Evolutionary conservation across 257 asterid genomes (phyloP).

Genomic region (Fraxinus quadrangulata): DNA sequence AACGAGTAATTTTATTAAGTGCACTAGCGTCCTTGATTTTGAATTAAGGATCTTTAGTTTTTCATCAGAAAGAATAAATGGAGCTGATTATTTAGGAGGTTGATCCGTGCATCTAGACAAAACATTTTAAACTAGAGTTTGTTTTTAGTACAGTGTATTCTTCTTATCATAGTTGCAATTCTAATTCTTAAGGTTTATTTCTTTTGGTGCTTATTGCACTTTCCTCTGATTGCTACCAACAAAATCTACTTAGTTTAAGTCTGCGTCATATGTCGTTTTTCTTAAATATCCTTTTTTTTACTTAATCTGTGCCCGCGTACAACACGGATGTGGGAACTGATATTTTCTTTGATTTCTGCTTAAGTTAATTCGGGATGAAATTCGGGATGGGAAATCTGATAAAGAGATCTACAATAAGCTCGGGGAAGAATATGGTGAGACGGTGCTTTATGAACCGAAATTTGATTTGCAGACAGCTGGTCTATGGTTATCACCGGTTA

Average conservation of each 20-base stretch:
- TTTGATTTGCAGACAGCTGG: conserved; percentile 95
- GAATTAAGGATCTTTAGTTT: background rate
- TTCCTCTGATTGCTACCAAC: background rate
- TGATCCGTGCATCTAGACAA: conserved; percentile 1
- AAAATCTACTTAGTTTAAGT: background rate
- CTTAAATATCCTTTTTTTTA: background rate
- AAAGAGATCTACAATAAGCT: conserved; percentile 84
- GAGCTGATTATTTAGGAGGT: background rate
- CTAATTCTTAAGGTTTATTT: background rate
- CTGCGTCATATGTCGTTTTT: background rate
- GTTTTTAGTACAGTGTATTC: conserved; percentile 3
- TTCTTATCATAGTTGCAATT: no score
- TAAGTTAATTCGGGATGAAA: conserved; percentile 80
- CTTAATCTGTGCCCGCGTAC: background rate
- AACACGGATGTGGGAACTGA: conserved; percentile 11
- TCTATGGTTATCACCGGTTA: conserved; percentile 87
- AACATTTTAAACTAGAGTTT: background rate
- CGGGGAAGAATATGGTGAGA: conserved; percentile 88
- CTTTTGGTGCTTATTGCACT: background rate
- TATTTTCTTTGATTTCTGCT: conserved; percentile 23
- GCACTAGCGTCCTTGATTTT: conserved; percentile 4
- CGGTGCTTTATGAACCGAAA: conserved; percentile 86
- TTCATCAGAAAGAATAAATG: background rate
- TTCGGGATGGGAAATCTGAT: conserved; percentile 72
- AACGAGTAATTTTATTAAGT: background rate